Conservation (phyloP, 257 asterid species). For the Capsicum pubescens region DNA sequence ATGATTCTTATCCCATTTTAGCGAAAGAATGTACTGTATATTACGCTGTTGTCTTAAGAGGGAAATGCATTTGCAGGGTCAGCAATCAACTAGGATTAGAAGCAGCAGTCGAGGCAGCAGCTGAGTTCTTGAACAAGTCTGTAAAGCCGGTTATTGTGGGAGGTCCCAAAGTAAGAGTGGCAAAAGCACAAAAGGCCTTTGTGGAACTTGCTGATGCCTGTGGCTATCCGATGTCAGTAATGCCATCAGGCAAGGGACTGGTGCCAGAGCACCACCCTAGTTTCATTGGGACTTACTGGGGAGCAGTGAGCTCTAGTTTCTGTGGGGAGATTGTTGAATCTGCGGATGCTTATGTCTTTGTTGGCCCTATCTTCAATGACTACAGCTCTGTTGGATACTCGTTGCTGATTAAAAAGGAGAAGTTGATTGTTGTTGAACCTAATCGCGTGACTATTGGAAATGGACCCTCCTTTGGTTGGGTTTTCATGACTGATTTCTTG, state of each 20-base stretch:
- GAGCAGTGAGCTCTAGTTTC: constrained; percentile 43
- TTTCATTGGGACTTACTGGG: constrained; percentile 48
- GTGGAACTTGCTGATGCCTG: constrained; percentile 40
- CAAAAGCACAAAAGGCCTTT: constrained; percentile 40
- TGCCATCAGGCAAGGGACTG: constrained; percentile 47
- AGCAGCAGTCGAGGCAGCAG: constrained; percentile 46
- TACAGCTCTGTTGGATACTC: constrained; percentile 48
- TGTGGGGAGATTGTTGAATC: constrained; percentile 49
- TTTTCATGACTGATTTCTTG: constrained; percentile 42
- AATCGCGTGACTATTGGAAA: constrained; percentile 41
- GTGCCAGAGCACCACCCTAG: constrained; percentile 44
- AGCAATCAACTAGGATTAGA: constrained; percentile 45
- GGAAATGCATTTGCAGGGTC: constrained; percentile 32
- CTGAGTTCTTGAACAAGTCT: constrained; percentile 41
- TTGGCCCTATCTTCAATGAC: constrained; percentile 48
- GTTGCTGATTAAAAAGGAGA: constrained; percentile 42
- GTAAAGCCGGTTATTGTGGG: constrained; percentile 44
- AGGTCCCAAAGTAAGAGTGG: constrained; percentile 44
- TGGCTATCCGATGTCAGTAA: constrained; percentile 40
- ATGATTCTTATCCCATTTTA: not conserved
- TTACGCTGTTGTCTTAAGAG: not conserved
- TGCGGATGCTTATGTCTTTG: constrained; percentile 47
- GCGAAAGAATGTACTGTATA: not conserved
- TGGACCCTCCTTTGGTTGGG: constrained; percentile 49
- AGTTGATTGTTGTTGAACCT: constrained; percentile 37